These are phyloP conservation scores for Dichotomopilus funicola DNA, from an alignment of 2,329 filamentous ascomycete species.

Conservation along the genomic window DNA sequence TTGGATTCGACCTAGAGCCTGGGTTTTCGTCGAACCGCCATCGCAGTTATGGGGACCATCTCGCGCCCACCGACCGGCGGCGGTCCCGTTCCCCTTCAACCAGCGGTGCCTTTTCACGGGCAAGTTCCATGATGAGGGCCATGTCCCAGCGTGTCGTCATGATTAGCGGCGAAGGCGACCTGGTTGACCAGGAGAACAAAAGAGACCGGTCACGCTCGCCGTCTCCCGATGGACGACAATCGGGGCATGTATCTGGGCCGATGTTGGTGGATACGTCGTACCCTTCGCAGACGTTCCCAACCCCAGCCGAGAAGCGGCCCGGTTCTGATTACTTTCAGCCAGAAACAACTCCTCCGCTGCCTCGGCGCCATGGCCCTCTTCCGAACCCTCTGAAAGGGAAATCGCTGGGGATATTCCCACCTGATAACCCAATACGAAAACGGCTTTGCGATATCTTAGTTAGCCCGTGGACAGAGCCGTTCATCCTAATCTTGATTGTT, in stretches of 20 bases:
- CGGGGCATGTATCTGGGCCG: conserved; percentile 40
- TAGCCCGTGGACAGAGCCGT: conserved; percentile 77
- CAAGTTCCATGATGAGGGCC: conserved; percentile 68
- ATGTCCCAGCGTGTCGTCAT: conserved; percentile 99
- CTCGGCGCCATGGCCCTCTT: conserved; percentile 32
- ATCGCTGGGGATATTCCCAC: conserved; percentile 75
- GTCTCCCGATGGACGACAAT: conserved; percentile 45
- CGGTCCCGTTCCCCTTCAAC: conserved; percentile 58
- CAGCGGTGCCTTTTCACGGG: conserved; percentile 58
- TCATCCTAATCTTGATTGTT: conserved; percentile 81
- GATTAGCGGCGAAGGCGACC: conserved; percentile 84
- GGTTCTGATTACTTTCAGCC: conserved; percentile 29
- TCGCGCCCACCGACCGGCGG: conserved; percentile 44
- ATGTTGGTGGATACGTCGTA: conserved; percentile 46
- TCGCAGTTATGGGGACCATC: conserved; percentile 51
- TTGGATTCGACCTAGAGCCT: conserved; percentile 51
- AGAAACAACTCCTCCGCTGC: conserved; percentile 27
- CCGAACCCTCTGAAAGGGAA: conserved; percentile 81
- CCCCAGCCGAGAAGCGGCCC: conserved; percentile 37
- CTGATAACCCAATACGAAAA: conserved; percentile 67
- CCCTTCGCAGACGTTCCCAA: conserved; percentile 40
- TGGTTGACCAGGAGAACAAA: conserved; percentile 65
- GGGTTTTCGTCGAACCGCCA: conserved; percentile 45
- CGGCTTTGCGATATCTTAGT: conserved; percentile 78
- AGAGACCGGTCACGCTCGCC: conserved; percentile 53